phyloP scores from a whole-genome alignment of 371 early-diverging fungal species.

The Cokeromyces recurvatus region DNA sequence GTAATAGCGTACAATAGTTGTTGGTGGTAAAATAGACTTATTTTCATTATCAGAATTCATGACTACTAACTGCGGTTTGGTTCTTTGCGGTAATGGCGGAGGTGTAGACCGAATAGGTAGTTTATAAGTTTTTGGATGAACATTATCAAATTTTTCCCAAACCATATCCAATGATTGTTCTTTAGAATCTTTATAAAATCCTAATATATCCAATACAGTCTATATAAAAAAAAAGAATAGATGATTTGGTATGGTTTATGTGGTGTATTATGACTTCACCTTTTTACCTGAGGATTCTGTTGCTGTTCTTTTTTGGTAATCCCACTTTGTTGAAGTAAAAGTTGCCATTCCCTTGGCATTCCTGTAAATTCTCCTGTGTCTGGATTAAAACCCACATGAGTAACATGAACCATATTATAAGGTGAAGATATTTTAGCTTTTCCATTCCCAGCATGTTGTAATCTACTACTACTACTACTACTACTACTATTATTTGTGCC shows the following conservation, averaged over 20 bases:
- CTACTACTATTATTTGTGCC: no score
- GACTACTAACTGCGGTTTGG: conserved; percentile 17
- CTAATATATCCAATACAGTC: conserved; percentile 91
- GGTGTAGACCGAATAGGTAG: conserved; percentile 6
- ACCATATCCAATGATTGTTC: conserved; percentile 66
- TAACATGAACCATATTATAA: conserved; percentile 93
- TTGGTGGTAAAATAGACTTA: neutral
- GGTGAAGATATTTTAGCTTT: conserved; percentile 81
- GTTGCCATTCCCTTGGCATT: conserved; percentile 91
- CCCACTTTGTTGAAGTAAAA: conserved; percentile 83
- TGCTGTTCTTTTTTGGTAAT: conserved; percentile 93
- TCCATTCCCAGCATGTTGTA: conserved; percentile 27
- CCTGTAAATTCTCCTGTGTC: conserved; percentile 92
- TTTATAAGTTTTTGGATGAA: conserved; percentile 27
- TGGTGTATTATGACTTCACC: neutral
- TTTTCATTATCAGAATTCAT: conserved; percentile 4
- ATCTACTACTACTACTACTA: neutral
- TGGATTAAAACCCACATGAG: conserved; percentile 89
- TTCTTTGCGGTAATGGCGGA: conserved; percentile 26
- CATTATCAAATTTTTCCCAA: conserved; percentile 85
- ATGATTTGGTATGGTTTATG: neutral
- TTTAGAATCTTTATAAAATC: conserved; percentile 78
- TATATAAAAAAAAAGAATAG: neutral
- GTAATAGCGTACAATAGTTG: neutral
- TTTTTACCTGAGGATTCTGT: conserved; percentile 81